Percentiles rank a stretch among this genome's conserved stretches.
Conservation (phyloP, 1,139 yeast genomes). For the Kurtzmaniella quercitrusa region DNA sequence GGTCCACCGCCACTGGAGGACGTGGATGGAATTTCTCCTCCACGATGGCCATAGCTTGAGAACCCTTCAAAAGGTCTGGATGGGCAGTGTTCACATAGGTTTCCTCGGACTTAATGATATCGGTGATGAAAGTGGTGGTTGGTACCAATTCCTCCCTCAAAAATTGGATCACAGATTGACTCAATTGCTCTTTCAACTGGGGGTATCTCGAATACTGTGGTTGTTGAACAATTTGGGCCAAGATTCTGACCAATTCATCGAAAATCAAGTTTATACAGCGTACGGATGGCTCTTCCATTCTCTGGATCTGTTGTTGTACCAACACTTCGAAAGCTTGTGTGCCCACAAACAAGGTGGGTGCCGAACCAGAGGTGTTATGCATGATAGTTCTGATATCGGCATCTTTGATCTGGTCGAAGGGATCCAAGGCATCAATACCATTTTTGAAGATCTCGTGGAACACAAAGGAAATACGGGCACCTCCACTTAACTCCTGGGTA, state of each 20-base stretch:
- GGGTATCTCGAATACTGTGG: constrained; percentile 89
- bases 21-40: constrained; percentile 86
- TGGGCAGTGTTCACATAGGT: constrained; percentile 96
- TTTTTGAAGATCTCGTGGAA: constrained; percentile 94
- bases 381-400: constrained; percentile 95
- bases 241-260: constrained; percentile 89
- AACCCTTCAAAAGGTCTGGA: constrained; percentile 92
- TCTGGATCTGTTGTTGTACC: constrained; percentile 88
- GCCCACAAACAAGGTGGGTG: constrained; percentile 97
- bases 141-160: constrained; percentile 79
- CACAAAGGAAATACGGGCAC: constrained; percentile 96
- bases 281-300: constrained; percentile 91
- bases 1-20: constrained; percentile 80
- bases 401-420: constrained; percentile 95
- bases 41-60: constrained; percentile 92
- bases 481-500: constrained; percentile 84
- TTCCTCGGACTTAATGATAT: constrained; percentile 80
- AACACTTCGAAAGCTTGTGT: constrained; percentile 96
- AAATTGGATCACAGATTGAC: constrained; percentile 74
- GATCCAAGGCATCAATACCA: constrained; percentile 90
- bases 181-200: constrained; percentile 78
- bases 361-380: constrained; percentile 95
- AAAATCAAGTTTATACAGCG: constrained; percentile 88
- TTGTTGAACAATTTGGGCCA: constrained; percentile 78
- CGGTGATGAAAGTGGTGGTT: constrained; percentile 79